phyloP scores from a whole-genome alignment of 1,284 basidiomycete genomes.

The Irpex sp. region DNA sequence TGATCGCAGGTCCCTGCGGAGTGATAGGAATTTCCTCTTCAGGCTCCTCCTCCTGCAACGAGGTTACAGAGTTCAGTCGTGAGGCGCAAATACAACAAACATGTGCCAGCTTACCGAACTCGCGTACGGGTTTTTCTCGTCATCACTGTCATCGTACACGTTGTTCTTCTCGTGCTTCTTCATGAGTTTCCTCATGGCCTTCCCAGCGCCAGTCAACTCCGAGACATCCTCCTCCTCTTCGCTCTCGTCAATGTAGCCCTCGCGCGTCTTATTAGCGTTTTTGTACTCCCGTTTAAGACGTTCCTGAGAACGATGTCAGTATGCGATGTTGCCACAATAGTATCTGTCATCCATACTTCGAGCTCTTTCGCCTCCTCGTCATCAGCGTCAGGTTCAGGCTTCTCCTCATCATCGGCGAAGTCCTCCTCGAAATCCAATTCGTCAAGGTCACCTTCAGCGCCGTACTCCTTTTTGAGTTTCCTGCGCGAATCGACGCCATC shows the following conservation, averaged over 20 bases:
- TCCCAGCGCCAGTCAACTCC: slow-evolving; percentile 63
- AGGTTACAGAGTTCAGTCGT: slow-evolving; percentile 1
- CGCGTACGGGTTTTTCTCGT: slow-evolving; percentile 78
- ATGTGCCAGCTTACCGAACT: slow-evolving; percentile 53
- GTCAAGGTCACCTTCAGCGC: slow-evolving; percentile 73
- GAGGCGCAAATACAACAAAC: slow-evolving; percentile 4
- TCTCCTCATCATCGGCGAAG: slow-evolving; percentile 86
- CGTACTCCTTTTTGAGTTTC: slow-evolving; percentile 50
- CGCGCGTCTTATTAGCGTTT: slow-evolving; percentile 68
- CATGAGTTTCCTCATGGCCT: slow-evolving; percentile 76
- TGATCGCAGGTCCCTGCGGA: slow-evolving; percentile 56
- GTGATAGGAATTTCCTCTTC: slow-evolving; percentile 53
- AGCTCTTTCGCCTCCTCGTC: slow-evolving; percentile 85
- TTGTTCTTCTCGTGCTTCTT: slow-evolving; percentile 70
- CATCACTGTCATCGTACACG: slow-evolving; percentile 81
- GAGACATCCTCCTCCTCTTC: slow-evolving; percentile 66
- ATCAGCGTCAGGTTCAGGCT: slow-evolving; percentile 66
- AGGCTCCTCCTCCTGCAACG: slow-evolving; percentile 59
- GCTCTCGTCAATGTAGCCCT: slow-evolving; percentile 64
- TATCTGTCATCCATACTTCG: slow-evolving; percentile 49
- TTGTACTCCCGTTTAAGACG: slow-evolving; percentile 82
- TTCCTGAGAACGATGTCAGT: slow-evolving; percentile 45
- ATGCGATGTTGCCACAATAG: neutral
- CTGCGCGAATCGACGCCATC: slow-evolving; percentile 46
- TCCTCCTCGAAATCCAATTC: slow-evolving; percentile 83